Percentiles rank a stretch among this genome's conserved stretches.
Evolutionary conservation across 441 rosid species (phyloP).

Genomic region (Dalechampia spathulata): DNA sequence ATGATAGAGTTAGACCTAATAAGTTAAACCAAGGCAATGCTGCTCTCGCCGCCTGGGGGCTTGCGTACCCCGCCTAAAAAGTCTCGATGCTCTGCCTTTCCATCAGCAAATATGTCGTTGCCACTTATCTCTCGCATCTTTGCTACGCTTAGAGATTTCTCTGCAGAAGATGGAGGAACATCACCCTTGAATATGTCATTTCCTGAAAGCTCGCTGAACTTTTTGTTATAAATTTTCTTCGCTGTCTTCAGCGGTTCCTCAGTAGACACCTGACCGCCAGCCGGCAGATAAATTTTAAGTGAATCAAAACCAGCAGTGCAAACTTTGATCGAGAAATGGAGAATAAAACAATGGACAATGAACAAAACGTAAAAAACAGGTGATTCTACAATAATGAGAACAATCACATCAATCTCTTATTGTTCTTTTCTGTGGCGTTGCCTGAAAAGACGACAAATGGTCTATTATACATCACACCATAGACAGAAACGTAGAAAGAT

Average conservation of each 20-base stretch:
- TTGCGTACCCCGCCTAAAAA: conserved; percentile 92
- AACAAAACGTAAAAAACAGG: too few relatives aligned
- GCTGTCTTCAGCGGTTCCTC: conserved; percentile 73
- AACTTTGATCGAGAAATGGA: too few relatives aligned
- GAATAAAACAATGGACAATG: too few relatives aligned
- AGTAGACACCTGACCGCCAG: conserved; percentile 33
- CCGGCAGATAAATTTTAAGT: conserved; percentile 28
- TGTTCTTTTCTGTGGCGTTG: neutral
- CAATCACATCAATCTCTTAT: too few relatives aligned
- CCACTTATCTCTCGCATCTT: conserved; percentile 87
- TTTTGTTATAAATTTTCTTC: conserved; percentile 77
- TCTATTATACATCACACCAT: conserved; percentile 14
- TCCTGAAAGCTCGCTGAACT: conserved; percentile 76
- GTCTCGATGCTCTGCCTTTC: conserved; percentile 80
- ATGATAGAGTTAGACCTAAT: conserved; percentile 34
- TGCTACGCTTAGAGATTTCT: conserved; percentile 64
- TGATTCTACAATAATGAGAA: too few relatives aligned
- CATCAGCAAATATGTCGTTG: conserved; percentile 83
- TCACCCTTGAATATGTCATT: conserved; percentile 84
- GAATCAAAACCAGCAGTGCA: conserved; percentile 7
- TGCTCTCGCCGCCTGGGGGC: conserved; percentile 97
- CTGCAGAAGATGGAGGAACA: conserved; percentile 43
- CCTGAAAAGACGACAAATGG: neutral
- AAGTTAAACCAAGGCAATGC: conserved; percentile 79
- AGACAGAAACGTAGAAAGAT: conserved; percentile 23